These are phyloP conservation scores for Phytophthora melonis DNA, from an alignment of 352 stramenopile species.

Conservation along the genomic window DNA sequence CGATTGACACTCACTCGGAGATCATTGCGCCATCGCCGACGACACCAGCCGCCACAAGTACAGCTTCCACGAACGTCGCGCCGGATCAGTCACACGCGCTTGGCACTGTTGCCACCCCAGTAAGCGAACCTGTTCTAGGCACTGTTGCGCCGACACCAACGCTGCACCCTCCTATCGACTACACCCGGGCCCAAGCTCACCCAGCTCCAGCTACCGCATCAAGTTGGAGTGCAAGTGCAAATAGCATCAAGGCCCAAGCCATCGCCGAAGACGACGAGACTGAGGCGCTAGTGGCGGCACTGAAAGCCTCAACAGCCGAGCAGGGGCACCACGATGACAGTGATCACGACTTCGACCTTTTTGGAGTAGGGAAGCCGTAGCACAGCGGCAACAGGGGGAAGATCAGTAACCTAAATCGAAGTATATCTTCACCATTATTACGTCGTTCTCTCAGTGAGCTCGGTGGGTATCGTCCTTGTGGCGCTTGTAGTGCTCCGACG, in stretches of 20 bases:
- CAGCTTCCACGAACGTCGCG: neutral
- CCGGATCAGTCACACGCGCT: neutral
- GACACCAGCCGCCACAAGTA: neutral
- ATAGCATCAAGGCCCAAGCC: neutral
- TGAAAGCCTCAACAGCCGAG: slow-evolving; percentile 19
- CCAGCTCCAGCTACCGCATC: slow-evolving; percentile 1
- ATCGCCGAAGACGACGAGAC: slow-evolving; percentile 23
- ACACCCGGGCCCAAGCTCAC: slow-evolving; percentile 21
- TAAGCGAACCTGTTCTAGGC: slow-evolving; percentile 15
- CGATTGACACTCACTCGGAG: slow-evolving; percentile 1
- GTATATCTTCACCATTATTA: slow-evolving; percentile 9
- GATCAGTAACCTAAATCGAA: slow-evolving; percentile 18
- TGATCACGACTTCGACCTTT: slow-evolving; percentile 45
- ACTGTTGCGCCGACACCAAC: slow-evolving; percentile 14
- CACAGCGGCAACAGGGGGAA: neutral
- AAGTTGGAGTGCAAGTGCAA: slow-evolving; percentile 12
- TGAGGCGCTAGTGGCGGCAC: slow-evolving; percentile 13
- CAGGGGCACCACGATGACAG: slow-evolving; percentile 24
- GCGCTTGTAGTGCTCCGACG: slow-evolving; percentile 39
- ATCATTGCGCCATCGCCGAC: neutral
- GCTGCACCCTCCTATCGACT: slow-evolving; percentile 30
- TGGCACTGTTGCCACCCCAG: neutral
- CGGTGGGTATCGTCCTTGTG: slow-evolving; percentile 32
- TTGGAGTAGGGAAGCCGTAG: slow-evolving; percentile 40
- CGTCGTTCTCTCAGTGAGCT: slow-evolving; percentile 3